Conservation (phyloP, 2,329 filamentous ascomycete species). For the Mycosphaerelloides madeirae region DNA sequence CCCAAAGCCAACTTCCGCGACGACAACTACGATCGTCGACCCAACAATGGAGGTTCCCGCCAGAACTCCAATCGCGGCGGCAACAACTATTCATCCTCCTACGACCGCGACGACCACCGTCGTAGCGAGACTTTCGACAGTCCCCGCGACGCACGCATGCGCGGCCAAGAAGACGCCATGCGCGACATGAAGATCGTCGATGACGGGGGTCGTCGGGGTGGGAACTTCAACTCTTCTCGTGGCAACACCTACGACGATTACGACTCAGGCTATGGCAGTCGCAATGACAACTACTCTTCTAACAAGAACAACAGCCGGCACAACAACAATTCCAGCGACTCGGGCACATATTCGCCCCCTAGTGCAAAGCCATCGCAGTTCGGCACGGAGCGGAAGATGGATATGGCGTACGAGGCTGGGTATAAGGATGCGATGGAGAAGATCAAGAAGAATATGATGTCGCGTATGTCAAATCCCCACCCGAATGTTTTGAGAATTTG, state of each 20-base stretch:
- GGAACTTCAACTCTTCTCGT: slow-evolving; percentile 5
- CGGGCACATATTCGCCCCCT: neutral
- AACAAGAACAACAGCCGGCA: slow-evolving; percentile 2
- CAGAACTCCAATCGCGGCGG: no score
- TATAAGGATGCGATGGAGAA: slow-evolving; percentile 23
- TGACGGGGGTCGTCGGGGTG: neutral
- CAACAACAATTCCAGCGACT: slow-evolving; percentile 3
- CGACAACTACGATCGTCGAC: neutral
- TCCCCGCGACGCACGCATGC: slow-evolving; percentile 1
- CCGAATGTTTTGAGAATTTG: no score
- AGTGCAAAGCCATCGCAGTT: neutral
- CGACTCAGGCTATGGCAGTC: no score
- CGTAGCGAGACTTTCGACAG: neutral
- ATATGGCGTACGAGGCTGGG: slow-evolving; percentile 22
- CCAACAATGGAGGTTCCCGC: no score
- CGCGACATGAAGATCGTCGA: slow-evolving; percentile 6
- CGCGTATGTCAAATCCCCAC: no score
- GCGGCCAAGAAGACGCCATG: slow-evolving; percentile 7
- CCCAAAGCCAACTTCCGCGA: slow-evolving; percentile 1
- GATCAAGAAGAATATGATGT: slow-evolving; percentile 23
- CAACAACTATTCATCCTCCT: no score
- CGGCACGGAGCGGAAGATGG: slow-evolving; percentile 20
- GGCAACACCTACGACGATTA: no score
- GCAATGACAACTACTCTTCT: slow-evolving; percentile 1
- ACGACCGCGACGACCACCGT: neutral